Evolutionary conservation across 148 eudicot genomes (phyloP), one percentile per base, ranked within the genome.

Genomic region (Rhododendron molle): DNA sequence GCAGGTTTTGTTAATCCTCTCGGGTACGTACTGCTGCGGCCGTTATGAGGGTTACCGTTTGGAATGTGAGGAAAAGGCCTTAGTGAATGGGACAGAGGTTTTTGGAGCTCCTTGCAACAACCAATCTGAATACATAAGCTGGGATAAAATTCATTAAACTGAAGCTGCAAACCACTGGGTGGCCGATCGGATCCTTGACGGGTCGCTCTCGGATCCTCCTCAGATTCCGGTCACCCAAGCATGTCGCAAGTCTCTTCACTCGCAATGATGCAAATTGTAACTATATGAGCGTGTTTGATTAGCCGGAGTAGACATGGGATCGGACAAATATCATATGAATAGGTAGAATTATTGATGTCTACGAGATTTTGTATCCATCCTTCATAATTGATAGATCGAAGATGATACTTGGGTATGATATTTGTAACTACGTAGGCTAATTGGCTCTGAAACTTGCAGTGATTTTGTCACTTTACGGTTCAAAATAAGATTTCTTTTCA

Each of bases 111-210:
- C 86, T 6, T 87, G 90, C 84, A 65, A 11, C 0, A 72, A 87
- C 5, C 89, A 89, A 47, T 73, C 81, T 43, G 47, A 84, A 47
- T 81, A 83, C 85, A 85, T 87, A 18, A 87, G 88, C 82, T 87
- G 91, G 91, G 95, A 92, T 44, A 85, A 89, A 9, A 86, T 91
- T 13, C 94, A 92, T 88, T 92, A 90, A 52, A 82, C 92, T 26
- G 90, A 93, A 49, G 91, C 95, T 78, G 95, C 95, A 36, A 91
- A 88, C 80, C 85, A 83, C 8, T 88, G 93, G 93, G 58, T 93
- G 36, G 86, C 90, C 10, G 52, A 85, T 47, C 88, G 71, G 23
- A 89, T 91, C 28, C 21, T 88, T 15, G 86, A 90, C n/a, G 94
- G 93, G 30, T 92, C 88, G 7, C 80, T 90, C 14, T 90, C 92